Base-by-base conservation (phyloP, 441 rosid species). In the Erodium moschatum region DNA sequence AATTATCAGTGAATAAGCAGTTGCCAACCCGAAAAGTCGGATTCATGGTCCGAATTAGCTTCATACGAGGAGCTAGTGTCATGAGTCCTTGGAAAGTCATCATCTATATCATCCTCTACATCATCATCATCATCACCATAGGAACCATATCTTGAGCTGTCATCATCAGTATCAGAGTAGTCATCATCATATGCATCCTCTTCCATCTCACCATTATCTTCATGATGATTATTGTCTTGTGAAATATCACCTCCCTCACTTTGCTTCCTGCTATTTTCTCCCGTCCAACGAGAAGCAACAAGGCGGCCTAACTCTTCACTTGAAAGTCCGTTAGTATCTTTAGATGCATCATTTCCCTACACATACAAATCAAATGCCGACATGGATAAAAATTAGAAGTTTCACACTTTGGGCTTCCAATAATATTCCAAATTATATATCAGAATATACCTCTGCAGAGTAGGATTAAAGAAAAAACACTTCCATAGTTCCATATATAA, bases 271-370 rank as follows among this genome's bases (percentile, higher is more conserved):
- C 82, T 73, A 65, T 75, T 83, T 77, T 81, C 88, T 68, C 98
- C 92, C 0, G 98, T 90, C 99, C 99, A 95, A 60, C 98, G 97
- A 76, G 98, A 92, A 29, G 96, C 98, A 78, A 96, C 86, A 70
- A 87, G 96, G 74, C 87, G 90, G 72, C 98, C 97, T 76, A 92
- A 75, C 85, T 96, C 98, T 78, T 89, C 99, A 79, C 83, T 90
- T 66, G 99, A 96, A 80, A 92, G 82, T 75, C 85, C 86, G 69
- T 58, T 20, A 56, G 81, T 71, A 68, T 71, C 83, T 77, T 82
- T 88, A 61, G 87, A 71, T 58, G 5, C 77, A 78, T 66, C 84
- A 76, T 69, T 78, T 66, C 63, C 89, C 63, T 58, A 58, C 24
- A 19, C 19, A 18, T 58, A 8, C 63, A 58, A 11, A 58, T 58